Conservation (phyloP, 2,329 filamentous ascomycete species). For the Fusarium pseudocircinatum region DNA sequence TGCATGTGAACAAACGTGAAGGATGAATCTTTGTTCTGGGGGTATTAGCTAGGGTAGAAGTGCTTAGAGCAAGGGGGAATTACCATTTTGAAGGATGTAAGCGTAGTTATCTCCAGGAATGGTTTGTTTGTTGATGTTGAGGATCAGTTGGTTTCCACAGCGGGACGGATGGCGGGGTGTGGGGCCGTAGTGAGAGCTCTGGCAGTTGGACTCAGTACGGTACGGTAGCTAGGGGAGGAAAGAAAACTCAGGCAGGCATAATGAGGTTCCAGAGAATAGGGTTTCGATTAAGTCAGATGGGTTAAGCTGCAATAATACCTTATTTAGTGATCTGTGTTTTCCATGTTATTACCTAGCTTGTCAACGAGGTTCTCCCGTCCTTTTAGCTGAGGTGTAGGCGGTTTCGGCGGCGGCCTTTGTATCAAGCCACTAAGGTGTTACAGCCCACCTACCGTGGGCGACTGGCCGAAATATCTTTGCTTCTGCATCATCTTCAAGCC, state of each 20-base stretch:
- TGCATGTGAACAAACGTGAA: slow-evolving; percentile 82
- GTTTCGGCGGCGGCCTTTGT: background rate
- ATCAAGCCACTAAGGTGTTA: background rate
- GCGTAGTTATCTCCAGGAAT: background rate
- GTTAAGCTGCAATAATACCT: rapidly evolving
- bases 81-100: slow-evolving; percentile 16
- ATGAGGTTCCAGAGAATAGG: no score
- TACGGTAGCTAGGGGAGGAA: background rate
- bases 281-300: background rate
- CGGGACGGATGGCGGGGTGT: slow-evolving; percentile 27
- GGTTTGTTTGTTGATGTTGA: slow-evolving; percentile 27
- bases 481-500: slow-evolving; percentile 1
- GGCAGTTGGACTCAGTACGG: background rate
- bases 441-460: background rate
- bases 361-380: background rate
- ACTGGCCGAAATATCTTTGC: background rate
- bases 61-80: no score
- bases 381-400: background rate
- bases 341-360: no score
- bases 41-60: background rate
- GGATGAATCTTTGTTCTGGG: slow-evolving; percentile 76
- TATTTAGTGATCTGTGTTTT: background rate
- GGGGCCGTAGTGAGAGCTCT: slow-evolving; percentile 11
- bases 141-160: slow-evolving; percentile 4
- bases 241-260: no score